Conservation (phyloP, 1,284 basidiomycete species). For the Coniferiporia weirii region DNA sequence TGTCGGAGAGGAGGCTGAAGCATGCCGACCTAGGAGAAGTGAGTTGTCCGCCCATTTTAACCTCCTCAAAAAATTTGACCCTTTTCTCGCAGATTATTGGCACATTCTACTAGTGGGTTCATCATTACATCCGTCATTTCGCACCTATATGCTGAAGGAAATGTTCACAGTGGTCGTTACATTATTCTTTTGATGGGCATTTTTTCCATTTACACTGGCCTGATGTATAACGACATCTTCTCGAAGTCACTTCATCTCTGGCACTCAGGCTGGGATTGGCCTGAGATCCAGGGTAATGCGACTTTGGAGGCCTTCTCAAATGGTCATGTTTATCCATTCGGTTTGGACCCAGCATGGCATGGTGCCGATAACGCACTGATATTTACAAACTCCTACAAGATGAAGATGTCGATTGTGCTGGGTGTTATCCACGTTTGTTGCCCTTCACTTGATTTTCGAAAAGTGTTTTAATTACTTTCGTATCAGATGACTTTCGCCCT, state of each 20-base stretch:
- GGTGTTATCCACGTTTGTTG: slow-evolving; percentile 90
- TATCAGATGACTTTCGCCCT: slow-evolving; percentile 95
- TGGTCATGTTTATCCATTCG: slow-evolving; percentile 83
- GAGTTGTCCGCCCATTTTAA: slow-evolving; percentile 22
- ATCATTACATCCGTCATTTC: not conserved
- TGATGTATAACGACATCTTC: slow-evolving; percentile 99
- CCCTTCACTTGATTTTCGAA: slow-evolving; percentile 1
- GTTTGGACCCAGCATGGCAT: slow-evolving; percentile 95
- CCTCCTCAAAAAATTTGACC: not conserved
- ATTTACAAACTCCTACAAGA: slow-evolving; percentile 99
- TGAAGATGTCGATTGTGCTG: slow-evolving; percentile 99
- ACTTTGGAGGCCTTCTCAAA: slow-evolving; percentile 52
- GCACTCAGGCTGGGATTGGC: slow-evolving; percentile 87
- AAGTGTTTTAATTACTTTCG: slow-evolving; percentile 20
- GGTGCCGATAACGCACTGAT: slow-evolving; percentile 88
- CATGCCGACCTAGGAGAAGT: slow-evolving; percentile 79
- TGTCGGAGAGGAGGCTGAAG: slow-evolving; percentile 77
- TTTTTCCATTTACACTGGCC: slow-evolving; percentile 94
- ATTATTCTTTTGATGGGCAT: slow-evolving; percentile 97
- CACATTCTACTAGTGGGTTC: slow-evolving; percentile 90
- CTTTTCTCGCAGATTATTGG: slow-evolving; percentile 59
- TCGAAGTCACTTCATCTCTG: slow-evolving; percentile 89
- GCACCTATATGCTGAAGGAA: slow-evolving; percentile 16
- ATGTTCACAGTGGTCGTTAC: slow-evolving; percentile 76
- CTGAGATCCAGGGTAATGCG: slow-evolving; percentile 42